These are phyloP conservation scores for Rhodosporidiobolus odoratus DNA, from an alignment of 768 basidiomycete species.

Conservation along the genomic window DNA sequence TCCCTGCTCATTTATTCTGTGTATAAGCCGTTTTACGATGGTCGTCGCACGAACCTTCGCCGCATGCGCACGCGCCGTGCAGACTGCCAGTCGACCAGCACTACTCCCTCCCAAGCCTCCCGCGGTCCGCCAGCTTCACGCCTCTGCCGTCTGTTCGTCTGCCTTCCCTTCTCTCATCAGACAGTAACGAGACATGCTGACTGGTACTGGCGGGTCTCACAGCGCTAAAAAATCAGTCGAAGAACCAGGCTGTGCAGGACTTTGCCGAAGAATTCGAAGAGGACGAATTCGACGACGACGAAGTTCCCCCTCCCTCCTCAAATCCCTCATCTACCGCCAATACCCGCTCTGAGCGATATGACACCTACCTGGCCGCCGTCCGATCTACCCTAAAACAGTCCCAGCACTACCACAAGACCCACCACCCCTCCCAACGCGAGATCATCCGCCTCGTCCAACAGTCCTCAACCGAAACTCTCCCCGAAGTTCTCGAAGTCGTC, in stretches of 20 bases:
- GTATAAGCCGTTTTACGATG: conserved; percentile 1
- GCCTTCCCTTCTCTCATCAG: neutral
- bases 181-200: neutral
- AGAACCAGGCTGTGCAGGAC: neutral
- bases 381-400: neutral
- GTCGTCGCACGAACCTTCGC: conserved; percentile 9
- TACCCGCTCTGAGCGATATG: neutral
- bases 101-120: neutral
- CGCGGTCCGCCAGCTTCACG: neutral
- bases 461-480: neutral
- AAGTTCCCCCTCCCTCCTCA: neutral
- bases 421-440: neutral
- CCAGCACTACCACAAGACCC: neutral
- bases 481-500: conserved; percentile 1
- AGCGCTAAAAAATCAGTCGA: neutral
- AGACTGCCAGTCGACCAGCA: neutral
- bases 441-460: neutral
- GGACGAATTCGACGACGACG: conserved; percentile 24
- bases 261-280: conserved; percentile 1
- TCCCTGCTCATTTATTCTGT: no score
- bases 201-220: no score
- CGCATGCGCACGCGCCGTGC: neutral
- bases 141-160: neutral
- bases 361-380: neutral
- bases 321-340: neutral